Base-by-base conservation (phyloP, 2,329 filamentous ascomycete species). In the Herpotrichia juniperi region DNA sequence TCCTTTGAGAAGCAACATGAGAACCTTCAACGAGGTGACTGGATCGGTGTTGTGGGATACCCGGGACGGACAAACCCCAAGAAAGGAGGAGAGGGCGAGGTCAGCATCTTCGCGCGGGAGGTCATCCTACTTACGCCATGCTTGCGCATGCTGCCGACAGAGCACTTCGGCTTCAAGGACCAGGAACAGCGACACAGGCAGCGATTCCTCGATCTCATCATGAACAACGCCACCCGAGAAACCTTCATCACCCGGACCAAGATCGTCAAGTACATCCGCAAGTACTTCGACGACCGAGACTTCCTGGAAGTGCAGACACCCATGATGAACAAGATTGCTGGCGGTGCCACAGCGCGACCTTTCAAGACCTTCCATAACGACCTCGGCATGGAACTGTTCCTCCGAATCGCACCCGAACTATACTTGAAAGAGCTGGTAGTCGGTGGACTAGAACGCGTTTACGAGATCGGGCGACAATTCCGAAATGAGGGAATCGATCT, bases 291-390 rank as follows among this genome's bases (percentile, higher is more conserved):
- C 67, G 84, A 88, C 63, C 84, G 88, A 48, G 90, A 93, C 66
- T 99, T 99, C 75, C 82, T 92, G 50, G 93, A 97, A 74, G 93
- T 97, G 22, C 91, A 97, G 78, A 99, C 94, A 0, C 69, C 94
- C 4, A 97, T 97, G 86, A 93, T 99, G 84, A 96, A 96, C 74
- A 85, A 90, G 67, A 96, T 96, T 71, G 92, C 94, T 25, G 96
- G 94, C 63, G 94, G 94, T 71, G 94, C 94, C 28, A 97, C 94
- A 1, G 94, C 94, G 53, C 92, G 90, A 79, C 94, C 94, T 4
- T 99, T 99, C 78, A 82, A 90, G 63, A 97, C 94, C 12, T 89
- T 96, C 76, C 94, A 97, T 81, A 99, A 99, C 76, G 94, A 97
- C 47, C 83, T 94, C 46, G 86, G 96, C 75, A 92, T 96, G 86